These are phyloP conservation scores for Adiantum capillusveneris DNA, from an alignment of 75 land plant species.

Conservation along the genomic window DNA sequence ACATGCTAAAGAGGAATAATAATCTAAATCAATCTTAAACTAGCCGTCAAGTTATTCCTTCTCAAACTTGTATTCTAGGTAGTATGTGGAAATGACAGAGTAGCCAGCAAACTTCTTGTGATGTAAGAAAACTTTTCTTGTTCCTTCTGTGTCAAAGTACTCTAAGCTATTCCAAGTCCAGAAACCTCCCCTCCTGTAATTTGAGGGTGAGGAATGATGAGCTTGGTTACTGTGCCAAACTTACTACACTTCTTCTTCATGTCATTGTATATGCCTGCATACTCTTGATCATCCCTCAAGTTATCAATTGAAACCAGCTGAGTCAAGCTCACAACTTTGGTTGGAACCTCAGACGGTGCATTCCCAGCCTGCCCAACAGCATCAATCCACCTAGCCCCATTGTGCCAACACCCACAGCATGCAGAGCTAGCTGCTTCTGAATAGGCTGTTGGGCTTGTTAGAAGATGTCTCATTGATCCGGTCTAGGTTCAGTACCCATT, in stretches of 20 bases:
- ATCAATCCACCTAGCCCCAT: constrained; percentile 12
- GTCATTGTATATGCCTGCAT: constrained; percentile 29
- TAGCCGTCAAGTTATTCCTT: constrained; percentile 58
- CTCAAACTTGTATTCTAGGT: constrained; percentile 72
- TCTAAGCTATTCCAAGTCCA: constrained; percentile 47
- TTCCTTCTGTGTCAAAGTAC: constrained; percentile 55
- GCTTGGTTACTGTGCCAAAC: constrained; percentile 16
- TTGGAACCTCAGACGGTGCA: constrained; percentile 6
- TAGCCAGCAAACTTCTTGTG: constrained; percentile 87
- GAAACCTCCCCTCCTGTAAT: constrained; percentile 10
- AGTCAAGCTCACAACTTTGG: constrained; percentile 20
- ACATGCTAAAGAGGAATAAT: too few relatives aligned
- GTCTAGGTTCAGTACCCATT: constrained; percentile 24
- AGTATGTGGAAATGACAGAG: constrained; percentile 65
- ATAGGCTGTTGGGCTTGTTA: constrained; percentile 19
- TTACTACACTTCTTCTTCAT: constrained; percentile 34
- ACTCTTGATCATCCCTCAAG: constrained; percentile 29
- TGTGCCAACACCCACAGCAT: constrained; percentile 14
- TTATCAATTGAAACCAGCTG: constrained; percentile 24
- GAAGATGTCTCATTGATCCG: too few relatives aligned
- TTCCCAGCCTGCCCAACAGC: constrained; percentile 1
- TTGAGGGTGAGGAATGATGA: constrained; percentile 22
- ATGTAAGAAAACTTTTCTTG: constrained; percentile 45
- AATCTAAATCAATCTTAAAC: neutral
- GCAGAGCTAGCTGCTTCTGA: constrained; percentile 59